Base-by-base conservation (phyloP, 116 monocot species). In the Zostera marina region DNA sequence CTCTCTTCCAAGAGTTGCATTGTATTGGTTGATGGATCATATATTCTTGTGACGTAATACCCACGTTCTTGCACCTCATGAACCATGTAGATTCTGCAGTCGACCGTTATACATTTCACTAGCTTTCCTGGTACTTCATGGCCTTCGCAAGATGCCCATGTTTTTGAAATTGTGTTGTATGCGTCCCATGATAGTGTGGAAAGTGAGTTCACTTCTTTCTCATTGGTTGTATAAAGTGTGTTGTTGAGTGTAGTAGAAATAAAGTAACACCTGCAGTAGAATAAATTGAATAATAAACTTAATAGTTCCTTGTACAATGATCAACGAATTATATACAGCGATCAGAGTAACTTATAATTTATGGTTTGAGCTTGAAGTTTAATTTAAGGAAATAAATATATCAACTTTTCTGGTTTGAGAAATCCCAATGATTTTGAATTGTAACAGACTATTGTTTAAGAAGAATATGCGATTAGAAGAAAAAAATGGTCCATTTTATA, bases 211-310 rank as follows among this genome's bases (percentile, higher is more conserved):
- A 54, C 9, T 14, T 48, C 67, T 15, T 46, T 39, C 22, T 68
- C 76, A 59, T 64, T 49, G 11, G 70, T 60, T 7, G 66, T 60
- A 4, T 63, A 76, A 20, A 76, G 60, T 32, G 58, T 66, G n/a
- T 47, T 9, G 22, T 69, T 44, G 38, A 75, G 58, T 60, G 62
- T 49, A 32, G 75, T 61, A 9, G 80, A 80, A 0, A 75, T 60
- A 44, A 75, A 73, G 45, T 66, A 67, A 63, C 66, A 81, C 73
- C 73, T 76, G 70, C 42, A 63, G 52, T 14, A 19, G 12, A 56
- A 22, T 14, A 49, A 48, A 32, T 24, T 32, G 41, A 41, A 32
- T 3, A 32, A 3, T 32, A 32, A 32, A 32, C 32, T 32, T 32
- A 3, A 32, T 32, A 32, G 2, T 32, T 32, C 32, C 2, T 5